Evolutionary conservation across 352 stramenopile genomes (phyloP).

Genomic region (Phytophthora brassicae): DNA sequence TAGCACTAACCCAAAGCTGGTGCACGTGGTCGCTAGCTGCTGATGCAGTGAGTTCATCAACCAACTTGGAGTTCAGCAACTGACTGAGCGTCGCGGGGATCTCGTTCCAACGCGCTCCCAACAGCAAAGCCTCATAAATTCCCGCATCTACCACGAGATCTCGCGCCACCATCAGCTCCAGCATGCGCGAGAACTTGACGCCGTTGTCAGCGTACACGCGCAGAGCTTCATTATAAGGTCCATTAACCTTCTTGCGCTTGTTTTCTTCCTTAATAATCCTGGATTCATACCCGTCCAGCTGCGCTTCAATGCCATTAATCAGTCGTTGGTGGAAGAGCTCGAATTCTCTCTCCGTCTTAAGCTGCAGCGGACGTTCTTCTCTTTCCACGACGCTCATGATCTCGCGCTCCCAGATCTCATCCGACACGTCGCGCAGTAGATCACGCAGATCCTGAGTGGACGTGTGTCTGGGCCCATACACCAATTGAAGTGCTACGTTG

Average conservation of each 20-base stretch:
- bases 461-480: constrained; percentile 27
- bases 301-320: constrained; percentile 38
- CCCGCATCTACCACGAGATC: constrained; percentile 49
- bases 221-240: constrained; percentile 67
- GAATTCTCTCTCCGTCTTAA: constrained; percentile 57
- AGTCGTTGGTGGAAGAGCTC: constrained; percentile 47
- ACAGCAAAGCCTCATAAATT: constrained; percentile 62
- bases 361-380: constrained; percentile 60
- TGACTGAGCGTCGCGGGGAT: constrained; percentile 66
- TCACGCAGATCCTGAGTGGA: constrained; percentile 36
- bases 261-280: background rate
- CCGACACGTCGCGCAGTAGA: constrained; percentile 30
- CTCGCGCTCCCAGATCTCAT: constrained; percentile 46
- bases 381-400: constrained; percentile 56
- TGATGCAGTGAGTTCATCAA: constrained; percentile 32
- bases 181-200: constrained; percentile 54
- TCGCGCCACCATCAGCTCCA: constrained; percentile 62
- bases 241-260: constrained; percentile 23
- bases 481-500: constrained; percentile 53
- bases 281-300: constrained; percentile 57
- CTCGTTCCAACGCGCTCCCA: constrained; percentile 64
- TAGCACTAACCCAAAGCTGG: constrained; percentile 56
- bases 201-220: constrained; percentile 57
- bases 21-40: constrained; percentile 42
- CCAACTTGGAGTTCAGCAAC: constrained; percentile 49